A percentile compares a stretch with the other conserved stretches of the same genome.
phyloP scores from a whole-genome alignment of 148 eudicot species.

The Amaranthus palmeri region DNA sequence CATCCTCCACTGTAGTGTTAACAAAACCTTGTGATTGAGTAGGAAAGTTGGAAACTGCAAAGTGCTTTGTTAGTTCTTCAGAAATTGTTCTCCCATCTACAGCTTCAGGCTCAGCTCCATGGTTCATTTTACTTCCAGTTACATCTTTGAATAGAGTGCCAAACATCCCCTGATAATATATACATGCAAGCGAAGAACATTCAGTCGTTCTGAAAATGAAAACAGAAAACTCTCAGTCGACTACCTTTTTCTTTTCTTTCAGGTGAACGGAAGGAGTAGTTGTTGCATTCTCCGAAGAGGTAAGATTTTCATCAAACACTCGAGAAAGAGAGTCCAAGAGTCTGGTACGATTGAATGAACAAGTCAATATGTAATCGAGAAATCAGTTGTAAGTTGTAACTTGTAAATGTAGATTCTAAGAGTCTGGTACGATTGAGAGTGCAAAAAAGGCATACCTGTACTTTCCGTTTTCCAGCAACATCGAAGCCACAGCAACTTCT shows the following conservation, averaged over 20 bases:
- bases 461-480: constrained; percentile 44
- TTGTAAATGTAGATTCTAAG: neutral
- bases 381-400: neutral
- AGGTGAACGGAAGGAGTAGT: constrained; percentile 36
- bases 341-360: constrained; percentile 29
- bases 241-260: constrained; percentile 95
- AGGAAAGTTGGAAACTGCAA: constrained; percentile 63
- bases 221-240: neutral
- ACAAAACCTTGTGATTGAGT: constrained; percentile 34
- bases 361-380: neutral
- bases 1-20: constrained; percentile 32
- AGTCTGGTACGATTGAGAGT: neutral
- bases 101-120: constrained; percentile 38
- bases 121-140: constrained; percentile 46
- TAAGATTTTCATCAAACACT: constrained; percentile 53
- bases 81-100: constrained; percentile 41
- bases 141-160: constrained; percentile 65
- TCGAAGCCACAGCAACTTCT: constrained; percentile 63
- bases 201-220: constrained; percentile 1
- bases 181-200: constrained; percentile 4
- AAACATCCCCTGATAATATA: constrained; percentile 61
- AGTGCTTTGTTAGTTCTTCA: constrained; percentile 57
- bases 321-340: constrained; percentile 48
- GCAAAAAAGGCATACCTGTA: constrained; percentile 43
- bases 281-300: constrained; percentile 33